Evolutionary conservation across 2,329 filamentous ascomycete genomes (phyloP), one percentile per base, ranked within the genome.

Genomic region (Coniella vitis): DNA sequence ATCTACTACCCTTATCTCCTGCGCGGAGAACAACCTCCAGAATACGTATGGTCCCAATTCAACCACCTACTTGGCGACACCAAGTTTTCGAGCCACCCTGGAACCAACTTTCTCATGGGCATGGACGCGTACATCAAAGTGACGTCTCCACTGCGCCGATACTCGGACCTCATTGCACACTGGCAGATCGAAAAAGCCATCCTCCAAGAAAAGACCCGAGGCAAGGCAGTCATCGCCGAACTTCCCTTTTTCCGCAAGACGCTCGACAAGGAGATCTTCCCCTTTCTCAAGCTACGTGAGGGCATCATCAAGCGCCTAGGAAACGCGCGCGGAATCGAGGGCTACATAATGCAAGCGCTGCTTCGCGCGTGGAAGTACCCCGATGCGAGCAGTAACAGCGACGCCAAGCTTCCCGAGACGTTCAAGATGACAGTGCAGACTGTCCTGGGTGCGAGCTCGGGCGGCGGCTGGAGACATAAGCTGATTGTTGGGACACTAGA

Each of bases 101-200:
- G 71, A 8, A 74, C 74, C 4, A 75, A 83, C 62, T 72, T 77
- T 52, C 68, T 74, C 38, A 69, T 84, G 50, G 83, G 81, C 16
- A 60, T 76, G 2, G 71, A 79, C 47, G 75, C 77, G 65, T 84
- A 85, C 61, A 68, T 76, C 50, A 84, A 82, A 56, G 75, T 75
- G 35, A 86, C 83, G 7, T 83, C 78, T 43, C 83, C 83, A 16
- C 70, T 86, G n/a, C 78, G 83, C 31, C 75, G 83, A 38, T 85
- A 75, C 63, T 65, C 69, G 4, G 83, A 86, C 61, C 65, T 86
- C 40, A 60, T 86, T 29, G 72, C 77, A 2, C 81, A 85, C 64
- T 85, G 79, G 78, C 81, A 86, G 61, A 77, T 86, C 53, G 75
- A 83, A 58, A 75, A 74, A 2, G 74, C 78, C 9, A 65, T 86